phyloP scores from a whole-genome alignment of 2,329 filamentous ascomycete genomes.

The Pseudocercospora vitis region DNA sequence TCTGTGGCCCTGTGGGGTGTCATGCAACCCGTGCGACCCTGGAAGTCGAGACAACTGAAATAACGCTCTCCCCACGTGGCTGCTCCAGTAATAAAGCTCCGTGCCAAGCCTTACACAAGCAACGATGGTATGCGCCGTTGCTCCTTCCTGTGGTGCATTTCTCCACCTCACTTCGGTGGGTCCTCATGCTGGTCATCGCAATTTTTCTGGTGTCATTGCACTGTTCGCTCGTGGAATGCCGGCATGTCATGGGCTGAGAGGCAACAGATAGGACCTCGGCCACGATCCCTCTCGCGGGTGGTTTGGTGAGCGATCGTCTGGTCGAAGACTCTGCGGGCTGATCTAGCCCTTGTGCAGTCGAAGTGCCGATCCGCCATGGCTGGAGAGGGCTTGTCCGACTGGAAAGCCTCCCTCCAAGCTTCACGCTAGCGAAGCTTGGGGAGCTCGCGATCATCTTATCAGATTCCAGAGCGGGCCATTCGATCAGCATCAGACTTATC shows the following conservation, averaged over 20 bases:
- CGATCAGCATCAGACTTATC: not conserved
- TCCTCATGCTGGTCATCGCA: not conserved
- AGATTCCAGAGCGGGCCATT: not conserved
- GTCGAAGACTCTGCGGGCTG: conserved; percentile 1
- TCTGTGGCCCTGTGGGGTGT: not conserved
- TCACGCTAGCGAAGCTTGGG: not conserved
- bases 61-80: not conserved
- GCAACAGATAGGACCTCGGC: not conserved
- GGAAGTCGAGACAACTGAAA: not conserved
- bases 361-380: conserved; percentile 3
- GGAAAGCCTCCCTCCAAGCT: not conserved
- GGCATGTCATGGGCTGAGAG: not conserved
- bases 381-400: not conserved
- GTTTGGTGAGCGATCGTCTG: not conserved
- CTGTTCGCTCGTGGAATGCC: not conserved
- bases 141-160: not conserved
- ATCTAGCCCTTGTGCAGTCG: not conserved
- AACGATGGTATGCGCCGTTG: not conserved
- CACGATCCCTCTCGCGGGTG: not conserved
- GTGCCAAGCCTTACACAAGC: not conserved
- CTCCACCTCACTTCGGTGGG: not conserved
- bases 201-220: not conserved
- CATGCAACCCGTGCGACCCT: conserved; percentile 5
- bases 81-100: not conserved
- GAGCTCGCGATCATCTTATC: not conserved